phyloP scores from a whole-genome alignment of 257 asterid species.

The Nicotiana otophora region DNA sequence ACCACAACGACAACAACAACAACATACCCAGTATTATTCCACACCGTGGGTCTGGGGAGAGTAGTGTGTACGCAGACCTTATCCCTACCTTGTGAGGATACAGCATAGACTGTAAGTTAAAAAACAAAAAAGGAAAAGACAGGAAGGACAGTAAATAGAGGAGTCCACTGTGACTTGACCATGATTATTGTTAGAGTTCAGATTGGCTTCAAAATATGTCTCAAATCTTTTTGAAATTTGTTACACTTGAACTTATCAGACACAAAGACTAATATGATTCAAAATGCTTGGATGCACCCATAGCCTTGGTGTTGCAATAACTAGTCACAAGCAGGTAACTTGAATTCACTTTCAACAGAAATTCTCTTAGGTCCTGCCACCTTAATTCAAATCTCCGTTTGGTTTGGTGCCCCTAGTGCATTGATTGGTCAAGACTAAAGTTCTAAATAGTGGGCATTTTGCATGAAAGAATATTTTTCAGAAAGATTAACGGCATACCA shows the following conservation, averaged over 20 bases:
- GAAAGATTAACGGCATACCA: constrained; percentile 46
- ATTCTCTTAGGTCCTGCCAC: background rate
- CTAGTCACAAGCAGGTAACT: background rate
- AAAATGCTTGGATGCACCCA: background rate
- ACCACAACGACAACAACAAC: too few relatives aligned
- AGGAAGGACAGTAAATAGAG: background rate
- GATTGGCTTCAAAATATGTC: background rate
- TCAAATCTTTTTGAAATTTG: background rate
- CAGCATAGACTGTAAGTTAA: background rate
- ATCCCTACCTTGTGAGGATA: too few relatives aligned
- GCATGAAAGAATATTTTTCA: background rate
- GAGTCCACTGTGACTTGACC: background rate
- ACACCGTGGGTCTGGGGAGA: too few relatives aligned
- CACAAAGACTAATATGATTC: background rate
- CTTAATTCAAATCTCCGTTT: background rate
- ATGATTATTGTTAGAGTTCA: background rate
- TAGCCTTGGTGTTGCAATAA: background rate
- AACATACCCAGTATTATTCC: too few relatives aligned
- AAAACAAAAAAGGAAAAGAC: background rate
- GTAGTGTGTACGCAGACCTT: too few relatives aligned
- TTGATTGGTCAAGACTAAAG: background rate
- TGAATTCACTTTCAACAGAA: background rate
- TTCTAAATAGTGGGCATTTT: background rate
- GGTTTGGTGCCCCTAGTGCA: background rate
- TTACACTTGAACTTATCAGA: background rate